Evolutionary conservation across 768 basidiomycete genomes (phyloP).

Genomic region (Crucibulum laeve): DNA sequence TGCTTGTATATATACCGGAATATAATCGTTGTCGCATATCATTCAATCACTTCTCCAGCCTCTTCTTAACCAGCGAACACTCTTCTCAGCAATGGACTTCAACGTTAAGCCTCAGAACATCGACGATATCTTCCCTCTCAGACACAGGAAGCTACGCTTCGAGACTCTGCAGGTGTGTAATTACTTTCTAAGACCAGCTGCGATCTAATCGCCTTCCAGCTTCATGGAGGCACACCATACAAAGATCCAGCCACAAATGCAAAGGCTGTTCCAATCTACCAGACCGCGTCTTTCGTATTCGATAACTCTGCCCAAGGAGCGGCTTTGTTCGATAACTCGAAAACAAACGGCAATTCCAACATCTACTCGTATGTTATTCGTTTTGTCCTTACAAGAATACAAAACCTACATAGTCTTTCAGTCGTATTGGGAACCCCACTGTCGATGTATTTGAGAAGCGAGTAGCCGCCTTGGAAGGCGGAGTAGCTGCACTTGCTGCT

Average conservation of each 20-base stretch:
- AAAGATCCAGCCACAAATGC: constrained; percentile 67
- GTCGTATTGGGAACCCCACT: constrained; percentile 65
- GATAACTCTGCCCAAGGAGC: constrained; percentile 66
- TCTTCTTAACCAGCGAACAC: no score
- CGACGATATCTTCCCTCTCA: no score
- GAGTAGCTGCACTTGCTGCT: constrained; percentile 67
- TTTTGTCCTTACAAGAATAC: background rate
- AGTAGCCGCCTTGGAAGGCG: constrained; percentile 75
- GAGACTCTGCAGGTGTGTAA: no score
- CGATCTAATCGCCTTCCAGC: constrained; percentile 52
- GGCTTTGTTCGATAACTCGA: no score
- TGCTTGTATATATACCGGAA: no score
- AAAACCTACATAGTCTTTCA: background rate
- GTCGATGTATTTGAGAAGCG: constrained; percentile 76
- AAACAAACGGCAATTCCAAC: no score
- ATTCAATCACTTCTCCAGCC: no score
- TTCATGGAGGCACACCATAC: constrained; percentile 67
- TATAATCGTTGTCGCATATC: no score
- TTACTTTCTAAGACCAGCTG: no score
- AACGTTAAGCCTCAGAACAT: no score
- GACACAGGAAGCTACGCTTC: no score
- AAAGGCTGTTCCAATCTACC: constrained; percentile 75
- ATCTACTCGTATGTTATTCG: background rate
- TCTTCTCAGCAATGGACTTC: no score
- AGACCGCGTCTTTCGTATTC: constrained; percentile 68